Base-by-base conservation (phyloP, 2,329 filamentous ascomycete genomes). In the Trichophyton verrucosum region DNA sequence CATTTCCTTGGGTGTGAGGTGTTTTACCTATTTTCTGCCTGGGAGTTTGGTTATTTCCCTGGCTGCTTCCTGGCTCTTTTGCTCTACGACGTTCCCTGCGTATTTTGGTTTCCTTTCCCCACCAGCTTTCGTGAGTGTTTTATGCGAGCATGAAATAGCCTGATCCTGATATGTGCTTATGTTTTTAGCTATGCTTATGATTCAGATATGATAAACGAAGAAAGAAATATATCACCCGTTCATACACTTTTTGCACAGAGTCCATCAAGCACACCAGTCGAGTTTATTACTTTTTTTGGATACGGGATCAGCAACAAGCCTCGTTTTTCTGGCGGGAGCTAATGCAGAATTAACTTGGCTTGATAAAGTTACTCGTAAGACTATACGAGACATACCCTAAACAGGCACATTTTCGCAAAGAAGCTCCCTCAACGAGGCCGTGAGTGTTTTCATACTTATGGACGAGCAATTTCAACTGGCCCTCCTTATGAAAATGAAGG, bases 111-210 rank as follows among this genome's bases (percentile, higher is more conserved):
- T 44, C 15, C 44, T 22, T 47, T 15, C 9, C 20, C 44, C 17
- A 7, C 7, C 20, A 38, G 33, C 20, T 8, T 13, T 5, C 44
- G 13, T 24, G 27, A 33, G 22, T 33, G 20, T n/a, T 53, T 30
- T 53, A 30, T 33, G n/a, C 17, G n/a, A 33, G 11, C 22, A 53
- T 53, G 24, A 33, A 22, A 30, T 33, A 51, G 49, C 49, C 49
- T 47, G 44, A 47, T 47, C 24, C 49, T 22, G 44, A 47, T 47
- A 47, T 47, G 44, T 47, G 44, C 24, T 46, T 47, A 47, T 24
- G 44, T 47, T 47, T 47, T 47, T 53, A 53, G 49, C 27, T 53
- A 53, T 53, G 49, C 27, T 53, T 53, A 53, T 53, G 49, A 53
- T 30, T 22, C 49, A 15, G 49, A 53, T 33, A 53, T 53, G 49